Evolutionary conservation across 2,329 filamentous ascomycete genomes (phyloP), one percentile per base, ranked within the genome.

Genomic region (Metarhizium rileyi): DNA sequence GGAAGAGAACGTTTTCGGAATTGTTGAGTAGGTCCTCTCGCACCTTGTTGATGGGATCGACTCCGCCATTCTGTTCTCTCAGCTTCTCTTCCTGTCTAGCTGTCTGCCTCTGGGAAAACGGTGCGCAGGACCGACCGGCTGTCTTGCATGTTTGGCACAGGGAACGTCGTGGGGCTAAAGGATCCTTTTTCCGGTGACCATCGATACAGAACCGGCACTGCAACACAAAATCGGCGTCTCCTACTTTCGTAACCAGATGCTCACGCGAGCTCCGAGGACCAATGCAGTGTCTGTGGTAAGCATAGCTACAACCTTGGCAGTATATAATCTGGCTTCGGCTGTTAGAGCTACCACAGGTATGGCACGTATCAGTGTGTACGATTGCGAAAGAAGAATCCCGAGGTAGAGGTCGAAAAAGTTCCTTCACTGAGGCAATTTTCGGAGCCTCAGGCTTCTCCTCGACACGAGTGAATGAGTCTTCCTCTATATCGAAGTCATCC

Each of bases 181-280:
- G 54, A 55, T 96, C 88, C 59, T 86, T 90, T 61, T 81, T 82
- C 53, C 73, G 71, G 43, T 82, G 76, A 20, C 76, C 62, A 3
- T 84, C 84, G 53, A 97, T 77, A 63, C 93, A 98, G 50, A 83
- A 86, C 56, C 83, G 84, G 68, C 93, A 98, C 63, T 98, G 93
- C 36, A 98, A 70, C 16, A 98, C 83, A 58, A 95, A 97, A 35
- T 84, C 68, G 2, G 84, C 81, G 1, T 84, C 73, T 2, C 74
- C 83, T 47, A 96, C 68, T 64, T 97, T 98, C 23, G 90, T 97
- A 9, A 88, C 88, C 33, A 93, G 70, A 63, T 97, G 93, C n/a
- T 95, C 89, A 52, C 93, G 78, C 12, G 65, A 72, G 47, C 77
- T 78, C 46, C 93, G 80, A 45, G 76, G 73, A 1, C 91, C 90